Percentiles rank a stretch among this genome's conserved stretches.
Evolutionary conservation across 2,329 filamentous ascomycete species (phyloP).

Genomic region (Lasiodiplodia sp.): DNA sequence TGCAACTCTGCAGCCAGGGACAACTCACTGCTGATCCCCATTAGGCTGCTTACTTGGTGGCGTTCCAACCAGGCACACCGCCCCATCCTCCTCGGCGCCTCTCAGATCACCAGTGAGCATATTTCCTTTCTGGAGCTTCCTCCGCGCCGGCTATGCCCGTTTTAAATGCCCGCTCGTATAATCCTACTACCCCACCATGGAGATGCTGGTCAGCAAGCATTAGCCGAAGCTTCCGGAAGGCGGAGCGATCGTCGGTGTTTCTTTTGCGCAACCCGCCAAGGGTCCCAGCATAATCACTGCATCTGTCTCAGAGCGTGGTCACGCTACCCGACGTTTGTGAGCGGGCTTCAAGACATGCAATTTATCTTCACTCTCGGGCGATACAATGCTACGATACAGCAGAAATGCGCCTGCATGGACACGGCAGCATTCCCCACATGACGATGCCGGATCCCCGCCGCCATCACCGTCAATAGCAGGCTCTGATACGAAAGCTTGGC

Average conservation of each 20-base stretch:
- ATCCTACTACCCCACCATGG: slow-evolving; percentile 3
- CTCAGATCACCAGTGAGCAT: background rate
- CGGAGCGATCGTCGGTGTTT: background rate
- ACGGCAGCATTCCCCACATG: slow-evolving; percentile 11
- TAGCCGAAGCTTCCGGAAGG: background rate
- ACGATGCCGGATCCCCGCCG: slow-evolving; percentile 21
- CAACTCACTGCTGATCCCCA: slow-evolving; percentile 1
- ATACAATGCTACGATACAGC: background rate
- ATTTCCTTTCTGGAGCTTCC: slow-evolving; percentile 1
- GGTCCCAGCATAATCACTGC: background rate
- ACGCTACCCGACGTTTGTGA: background rate
- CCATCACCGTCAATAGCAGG: slow-evolving; percentile 16
- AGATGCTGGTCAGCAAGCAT: background rate
- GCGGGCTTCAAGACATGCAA: background rate
- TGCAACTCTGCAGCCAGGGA: background rate
- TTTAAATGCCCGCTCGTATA: slow-evolving; percentile 3
- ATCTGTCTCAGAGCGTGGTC: background rate
- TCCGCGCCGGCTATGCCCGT: background rate
- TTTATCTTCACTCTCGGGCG: background rate
- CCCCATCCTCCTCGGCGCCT: slow-evolving; percentile 2
- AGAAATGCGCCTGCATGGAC: background rate
- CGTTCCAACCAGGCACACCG: background rate
- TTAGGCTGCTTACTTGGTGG: slow-evolving; percentile 10
- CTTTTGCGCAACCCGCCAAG: background rate
- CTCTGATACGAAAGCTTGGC: background rate